phyloP scores from a whole-genome alignment of 2,329 filamentous ascomycete species.

The Purpureocillium takamizusanense region DNA sequence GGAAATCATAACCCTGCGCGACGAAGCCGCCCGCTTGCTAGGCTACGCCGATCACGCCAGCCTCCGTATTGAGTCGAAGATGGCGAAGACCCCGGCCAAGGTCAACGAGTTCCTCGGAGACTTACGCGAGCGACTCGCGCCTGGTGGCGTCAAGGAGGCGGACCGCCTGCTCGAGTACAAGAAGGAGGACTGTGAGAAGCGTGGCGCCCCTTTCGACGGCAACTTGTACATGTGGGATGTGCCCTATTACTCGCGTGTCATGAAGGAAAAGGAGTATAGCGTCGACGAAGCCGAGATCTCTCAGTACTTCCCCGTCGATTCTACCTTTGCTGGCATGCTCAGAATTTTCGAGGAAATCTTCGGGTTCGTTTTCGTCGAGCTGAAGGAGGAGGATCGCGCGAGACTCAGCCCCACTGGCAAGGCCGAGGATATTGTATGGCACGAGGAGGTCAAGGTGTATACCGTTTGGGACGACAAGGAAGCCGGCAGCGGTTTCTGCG shows the following conservation, averaged over 20 bases:
- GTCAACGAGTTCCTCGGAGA: conserved; percentile 68
- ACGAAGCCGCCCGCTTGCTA: conserved; percentile 68
- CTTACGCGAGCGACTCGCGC: conserved; percentile 55
- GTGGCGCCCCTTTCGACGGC: conserved; percentile 50
- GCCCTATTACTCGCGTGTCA: conserved; percentile 69
- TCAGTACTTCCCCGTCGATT: conserved; percentile 73
- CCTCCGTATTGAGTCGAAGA: conserved; percentile 72
- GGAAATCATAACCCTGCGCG: conserved; percentile 64
- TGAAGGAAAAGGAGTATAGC: conserved; percentile 72
- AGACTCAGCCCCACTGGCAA: conserved; percentile 58
- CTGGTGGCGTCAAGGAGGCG: conserved; percentile 63
- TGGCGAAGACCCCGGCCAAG: conserved; percentile 68
- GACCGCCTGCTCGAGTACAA: conserved; percentile 65
- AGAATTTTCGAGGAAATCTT: conserved; percentile 78
- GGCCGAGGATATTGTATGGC: conserved; percentile 68
- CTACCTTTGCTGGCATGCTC: conserved; percentile 69
- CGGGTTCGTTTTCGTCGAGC: conserved; percentile 67
- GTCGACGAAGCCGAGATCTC: conserved; percentile 74
- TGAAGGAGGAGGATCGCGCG: conserved; percentile 56
- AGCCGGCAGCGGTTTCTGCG: conserved; percentile 64
- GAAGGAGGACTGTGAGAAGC: conserved; percentile 55
- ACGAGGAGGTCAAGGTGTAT: conserved; percentile 74
- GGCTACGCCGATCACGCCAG: conserved; percentile 71
- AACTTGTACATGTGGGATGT: conserved; percentile 80
- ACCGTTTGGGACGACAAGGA: conserved; percentile 72